These are phyloP conservation scores for Polychaeton citri DNA, from an alignment of 2,329 filamentous ascomycete genomes.

Conservation along the genomic window DNA sequence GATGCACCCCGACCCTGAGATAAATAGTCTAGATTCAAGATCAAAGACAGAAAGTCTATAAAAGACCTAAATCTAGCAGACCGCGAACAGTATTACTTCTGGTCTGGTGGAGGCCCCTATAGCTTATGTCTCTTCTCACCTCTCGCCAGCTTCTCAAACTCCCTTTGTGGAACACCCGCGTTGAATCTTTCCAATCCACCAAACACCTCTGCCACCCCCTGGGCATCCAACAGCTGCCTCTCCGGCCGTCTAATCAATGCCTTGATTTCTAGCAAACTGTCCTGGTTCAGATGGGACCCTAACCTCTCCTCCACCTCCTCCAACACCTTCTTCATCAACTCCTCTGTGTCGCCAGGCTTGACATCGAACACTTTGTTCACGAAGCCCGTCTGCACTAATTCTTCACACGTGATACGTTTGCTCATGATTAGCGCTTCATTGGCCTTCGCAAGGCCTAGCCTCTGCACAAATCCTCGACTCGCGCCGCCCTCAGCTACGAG, in stretches of 20 bases:
- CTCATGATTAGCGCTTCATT: slow-evolving; percentile 93
- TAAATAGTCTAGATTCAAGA: too few relatives aligned
- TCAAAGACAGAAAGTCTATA: too few relatives aligned
- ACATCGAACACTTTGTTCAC: slow-evolving; percentile 69
- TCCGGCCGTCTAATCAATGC: slow-evolving; percentile 63
- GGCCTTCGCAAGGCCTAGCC: slow-evolving; percentile 67
- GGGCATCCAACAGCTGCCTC: slow-evolving; percentile 56
- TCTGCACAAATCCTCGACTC: slow-evolving; percentile 61
- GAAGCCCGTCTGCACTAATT: slow-evolving; percentile 64
- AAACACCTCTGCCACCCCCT: slow-evolving; percentile 77
- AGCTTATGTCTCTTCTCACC: slow-evolving; percentile 94
- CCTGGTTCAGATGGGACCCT: slow-evolving; percentile 65
- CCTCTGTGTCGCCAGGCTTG: slow-evolving; percentile 46
- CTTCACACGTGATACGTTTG: slow-evolving; percentile 57
- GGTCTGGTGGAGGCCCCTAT: too few relatives aligned
- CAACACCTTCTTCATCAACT: slow-evolving; percentile 60
- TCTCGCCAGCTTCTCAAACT: slow-evolving; percentile 72
- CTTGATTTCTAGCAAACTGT: slow-evolving; percentile 75
- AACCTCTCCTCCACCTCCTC: slow-evolving; percentile 69
- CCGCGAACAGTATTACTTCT: too few relatives aligned
- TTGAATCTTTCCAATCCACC: slow-evolving; percentile 70
- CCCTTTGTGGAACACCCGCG: slow-evolving; percentile 67
- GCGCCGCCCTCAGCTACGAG: slow-evolving; percentile 82
- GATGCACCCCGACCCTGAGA: too few relatives aligned
- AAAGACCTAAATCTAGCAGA: too few relatives aligned